phyloP scores from a whole-genome alignment of 345 rosid species.

The Salix viminalis region DNA sequence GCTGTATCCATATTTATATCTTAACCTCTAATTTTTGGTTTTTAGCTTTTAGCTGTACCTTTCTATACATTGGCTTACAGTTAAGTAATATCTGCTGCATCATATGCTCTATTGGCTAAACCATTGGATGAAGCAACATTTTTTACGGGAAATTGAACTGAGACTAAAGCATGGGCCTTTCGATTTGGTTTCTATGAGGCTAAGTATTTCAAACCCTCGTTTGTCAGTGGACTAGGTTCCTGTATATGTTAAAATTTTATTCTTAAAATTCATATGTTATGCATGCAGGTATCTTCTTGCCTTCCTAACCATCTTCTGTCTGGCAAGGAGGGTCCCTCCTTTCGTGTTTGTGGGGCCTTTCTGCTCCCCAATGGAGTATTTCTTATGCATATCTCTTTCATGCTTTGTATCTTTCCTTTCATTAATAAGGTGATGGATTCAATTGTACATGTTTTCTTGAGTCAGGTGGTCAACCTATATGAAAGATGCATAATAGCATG shows the following conservation, averaged over 20 bases:
- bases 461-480: conserved; percentile 82
- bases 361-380: conserved; percentile 78
- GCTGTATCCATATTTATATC: conserved; percentile 8
- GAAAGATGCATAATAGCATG: conserved; percentile 96
- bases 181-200: conserved; percentile 90
- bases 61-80: conserved; percentile 73
- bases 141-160: conserved; percentile 91
- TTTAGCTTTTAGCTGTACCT: conserved; percentile 57
- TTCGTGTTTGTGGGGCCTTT: conserved; percentile 80
- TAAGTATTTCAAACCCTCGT: conserved; percentile 89
- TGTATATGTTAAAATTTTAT: conserved; percentile 46
- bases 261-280: conserved; percentile 82
- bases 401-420: conserved; percentile 39
- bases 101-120: conserved; percentile 94
- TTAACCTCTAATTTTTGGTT: conserved; percentile 36
- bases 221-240: conserved; percentile 73
- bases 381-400: conserved; percentile 74
- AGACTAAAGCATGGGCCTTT: conserved; percentile 86
- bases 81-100: conserved; percentile 90
- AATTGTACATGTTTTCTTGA: conserved; percentile 18
- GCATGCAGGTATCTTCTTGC: conserved; percentile 93
- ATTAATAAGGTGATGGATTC: conserved; percentile 11
- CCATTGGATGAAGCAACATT: conserved; percentile 97
- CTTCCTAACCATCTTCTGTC: conserved; percentile 96
- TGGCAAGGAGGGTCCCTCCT: conserved; percentile 96